Evolutionary conservation across 2,329 filamentous ascomycete genomes (phyloP).

Genomic region (Epichloe sylvatica): DNA sequence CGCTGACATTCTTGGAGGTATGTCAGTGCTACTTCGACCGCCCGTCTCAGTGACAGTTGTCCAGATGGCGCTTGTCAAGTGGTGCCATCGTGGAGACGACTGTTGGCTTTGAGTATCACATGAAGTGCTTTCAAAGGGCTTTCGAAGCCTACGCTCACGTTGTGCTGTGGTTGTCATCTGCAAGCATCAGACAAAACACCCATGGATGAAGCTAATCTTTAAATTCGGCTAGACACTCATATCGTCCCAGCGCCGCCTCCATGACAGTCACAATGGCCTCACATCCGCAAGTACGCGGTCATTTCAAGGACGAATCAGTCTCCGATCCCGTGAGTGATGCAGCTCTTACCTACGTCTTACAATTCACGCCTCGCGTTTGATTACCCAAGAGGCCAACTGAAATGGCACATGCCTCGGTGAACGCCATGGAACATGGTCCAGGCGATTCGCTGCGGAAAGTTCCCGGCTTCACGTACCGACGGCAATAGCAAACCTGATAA

Average conservation of each 20-base stretch:
- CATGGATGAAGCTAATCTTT: not conserved
- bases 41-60: not conserved
- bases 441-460: not conserved
- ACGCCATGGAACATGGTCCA: not conserved
- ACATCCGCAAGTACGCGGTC: slow-evolving; percentile 10
- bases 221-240: not conserved
- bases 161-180: not conserved
- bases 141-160: not conserved
- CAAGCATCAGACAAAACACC: not conserved
- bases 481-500: not conserved
- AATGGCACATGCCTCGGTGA: slow-evolving; percentile 2
- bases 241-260: not conserved
- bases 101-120: not conserved
- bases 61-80: not conserved
- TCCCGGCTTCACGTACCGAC: not conserved
- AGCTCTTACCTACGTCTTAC: slow-evolving; percentile 1
- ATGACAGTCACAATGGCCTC: slow-evolving; percentile 10
- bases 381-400: slow-evolving; percentile 1
- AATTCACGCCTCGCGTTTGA: not conserved
- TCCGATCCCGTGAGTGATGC: slow-evolving; percentile 8
- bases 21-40: not conserved
- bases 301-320: slow-evolving; percentile 9
- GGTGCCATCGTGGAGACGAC: not conserved
- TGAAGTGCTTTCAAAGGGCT: too few relatives aligned
- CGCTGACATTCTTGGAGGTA: not conserved